Percentiles rank a stretch among this genome's conserved stretches.
phyloP scores from a whole-genome alignment of 768 basidiomycete species.

The Leccinum olivaceopallidum region DNA sequence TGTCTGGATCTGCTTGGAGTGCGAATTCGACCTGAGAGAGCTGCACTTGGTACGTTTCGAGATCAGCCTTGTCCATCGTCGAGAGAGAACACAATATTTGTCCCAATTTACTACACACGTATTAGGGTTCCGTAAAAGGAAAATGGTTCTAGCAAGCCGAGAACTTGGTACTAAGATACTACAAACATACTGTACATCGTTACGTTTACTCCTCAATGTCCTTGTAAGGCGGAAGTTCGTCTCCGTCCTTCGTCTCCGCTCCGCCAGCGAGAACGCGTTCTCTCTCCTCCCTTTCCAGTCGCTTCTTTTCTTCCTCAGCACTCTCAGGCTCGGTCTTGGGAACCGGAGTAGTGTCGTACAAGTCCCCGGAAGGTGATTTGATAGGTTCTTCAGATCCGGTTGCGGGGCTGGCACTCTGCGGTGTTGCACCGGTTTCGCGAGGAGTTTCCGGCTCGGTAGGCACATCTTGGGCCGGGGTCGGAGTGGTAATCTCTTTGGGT shows the following conservation, averaged over 20 bases:
- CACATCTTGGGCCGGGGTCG: slow-evolving; percentile 27
- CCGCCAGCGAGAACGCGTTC: slow-evolving; percentile 46
- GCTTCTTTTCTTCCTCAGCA: slow-evolving; percentile 67
- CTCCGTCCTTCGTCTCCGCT: slow-evolving; percentile 21
- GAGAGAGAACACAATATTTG: background rate
- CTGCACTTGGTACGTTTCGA: slow-evolving; percentile 89
- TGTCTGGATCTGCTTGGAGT: slow-evolving; percentile 72
- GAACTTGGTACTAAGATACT: background rate
- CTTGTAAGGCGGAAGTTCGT: slow-evolving; percentile 47
- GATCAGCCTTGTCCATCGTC: slow-evolving; percentile 59
- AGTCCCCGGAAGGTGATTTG: slow-evolving; percentile 29
- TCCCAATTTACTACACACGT: background rate
- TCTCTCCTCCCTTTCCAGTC: slow-evolving; percentile 67
- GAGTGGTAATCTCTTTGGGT: slow-evolving; percentile 27
- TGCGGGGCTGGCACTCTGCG: background rate
- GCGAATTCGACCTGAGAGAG: slow-evolving; percentile 86
- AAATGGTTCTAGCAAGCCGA: background rate
- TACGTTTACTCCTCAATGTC: slow-evolving; percentile 31
- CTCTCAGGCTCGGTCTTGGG: slow-evolving; percentile 40
- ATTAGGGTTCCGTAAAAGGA: slow-evolving; percentile 23
- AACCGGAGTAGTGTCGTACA: slow-evolving; percentile 27
- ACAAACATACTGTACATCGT: background rate
- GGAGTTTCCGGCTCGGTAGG: slow-evolving; percentile 32
- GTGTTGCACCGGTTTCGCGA: slow-evolving; percentile 52
- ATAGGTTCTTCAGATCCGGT: slow-evolving; percentile 21